Base-by-base conservation (phyloP, 129 eudicot genomes). In the Tagetes patula region DNA sequence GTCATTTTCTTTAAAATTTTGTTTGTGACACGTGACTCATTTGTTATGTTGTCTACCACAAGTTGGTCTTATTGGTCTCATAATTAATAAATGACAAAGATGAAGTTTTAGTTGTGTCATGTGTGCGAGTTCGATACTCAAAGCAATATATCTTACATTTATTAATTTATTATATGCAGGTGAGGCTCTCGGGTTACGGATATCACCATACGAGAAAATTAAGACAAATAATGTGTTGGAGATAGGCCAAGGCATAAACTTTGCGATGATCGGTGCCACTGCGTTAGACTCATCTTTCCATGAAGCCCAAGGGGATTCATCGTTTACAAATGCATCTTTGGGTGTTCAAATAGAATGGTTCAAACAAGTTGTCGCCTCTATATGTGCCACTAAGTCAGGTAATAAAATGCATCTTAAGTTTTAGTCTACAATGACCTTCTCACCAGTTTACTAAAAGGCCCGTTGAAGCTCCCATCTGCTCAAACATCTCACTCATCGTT, bases 311-410 rank as follows among this genome's bases (percentile, higher is more conserved):
- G 85, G 82, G 3, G 73, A 76, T 48, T 27, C 5, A 72, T 49
- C 45, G 13, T 77, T 30, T 33, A 82, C 79, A 1, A 82, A 86
- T 36, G 83, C 73, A 3, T 82, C 90, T 64, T 78, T 86, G 27
- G 67, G 56, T 39, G 65, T 69, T 65, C 85, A 83, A 12, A 50
- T 86, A 67, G 76, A 48, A 59, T 86, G 90, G 87, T 83, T 86
- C 63, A 82, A 70, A 67, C 43, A 48, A 9, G 58, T 53, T 6
- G 47, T 82, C 66, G 55, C 82, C 7, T 42, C 67, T 11, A 32
- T 50, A 2, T 82, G 82, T 3, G 53, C 43, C 46, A 47, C 48
- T 0, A 27, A 58, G n/a, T 54, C 86, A 70, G 89, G 89, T 85
- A 75, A 34, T 6, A n/a, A 5, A 42, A 47, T 50, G 56, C 27